Evolutionary conservation across 441 rosid species (phyloP).

Genomic region (Adansonia gregorii): DNA sequence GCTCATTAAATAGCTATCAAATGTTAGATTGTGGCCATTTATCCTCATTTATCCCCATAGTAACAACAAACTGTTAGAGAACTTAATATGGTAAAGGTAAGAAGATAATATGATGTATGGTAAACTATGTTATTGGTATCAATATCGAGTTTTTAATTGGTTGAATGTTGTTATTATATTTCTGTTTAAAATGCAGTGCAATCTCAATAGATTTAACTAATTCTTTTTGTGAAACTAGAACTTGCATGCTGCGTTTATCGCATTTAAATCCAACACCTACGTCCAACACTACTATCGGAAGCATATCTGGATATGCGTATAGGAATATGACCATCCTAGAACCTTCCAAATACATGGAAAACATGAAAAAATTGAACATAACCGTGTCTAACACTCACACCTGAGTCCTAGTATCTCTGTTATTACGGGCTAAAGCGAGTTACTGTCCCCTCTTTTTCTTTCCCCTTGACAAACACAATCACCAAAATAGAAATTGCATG

Average conservation of each 20-base stretch:
- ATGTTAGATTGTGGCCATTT: neutral
- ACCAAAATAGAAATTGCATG: neutral
- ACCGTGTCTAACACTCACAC: no score
- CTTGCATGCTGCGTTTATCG: neutral
- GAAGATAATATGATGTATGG: neutral
- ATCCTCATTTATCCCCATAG: neutral
- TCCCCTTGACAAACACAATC: neutral
- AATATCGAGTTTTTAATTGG: neutral
- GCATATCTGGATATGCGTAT: no score
- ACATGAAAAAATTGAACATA: no score
- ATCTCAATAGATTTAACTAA: neutral
- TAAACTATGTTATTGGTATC: no score
- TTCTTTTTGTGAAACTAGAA: neutral
- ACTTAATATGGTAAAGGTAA: neutral
- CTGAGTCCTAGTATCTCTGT: no score
- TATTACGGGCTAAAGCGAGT: neutral
- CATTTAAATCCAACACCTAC: neutral
- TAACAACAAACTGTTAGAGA: neutral
- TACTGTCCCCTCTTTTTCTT: neutral
- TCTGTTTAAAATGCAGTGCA: neutral
- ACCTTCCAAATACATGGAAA: no score
- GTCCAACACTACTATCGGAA: no score
- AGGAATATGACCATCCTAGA: no score
- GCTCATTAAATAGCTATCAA: neutral
- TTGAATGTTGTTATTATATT: neutral